Evolutionary conservation across 495 filamentous ascomycete genomes (phyloP).

Genomic region (Trichoderma asperelloides): DNA sequence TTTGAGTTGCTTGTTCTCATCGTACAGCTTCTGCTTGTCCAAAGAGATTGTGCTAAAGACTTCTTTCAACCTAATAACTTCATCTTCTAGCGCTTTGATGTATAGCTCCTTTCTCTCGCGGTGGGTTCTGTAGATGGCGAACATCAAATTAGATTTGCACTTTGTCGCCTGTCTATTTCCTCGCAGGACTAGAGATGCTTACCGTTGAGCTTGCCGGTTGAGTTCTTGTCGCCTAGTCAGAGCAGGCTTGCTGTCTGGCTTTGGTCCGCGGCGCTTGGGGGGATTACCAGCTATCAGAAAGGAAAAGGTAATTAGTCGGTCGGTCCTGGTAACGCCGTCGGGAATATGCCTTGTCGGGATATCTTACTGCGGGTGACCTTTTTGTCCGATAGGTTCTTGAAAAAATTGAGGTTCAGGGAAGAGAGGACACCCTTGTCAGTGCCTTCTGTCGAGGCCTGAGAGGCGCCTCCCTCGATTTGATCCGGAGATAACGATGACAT

Average conservation of each 20-base stretch:
- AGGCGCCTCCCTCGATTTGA: conserved; percentile 21
- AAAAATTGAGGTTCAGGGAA: conserved; percentile 45
- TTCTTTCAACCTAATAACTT: conserved; percentile 65
- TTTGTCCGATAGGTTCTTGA: conserved; percentile 54
- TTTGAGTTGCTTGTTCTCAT: conserved; percentile 73
- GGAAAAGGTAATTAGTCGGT: conserved; percentile 10
- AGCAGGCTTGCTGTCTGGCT: conserved; percentile 93
- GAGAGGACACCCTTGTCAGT: conserved; percentile 44
- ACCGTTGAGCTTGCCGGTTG: conserved; percentile 95
- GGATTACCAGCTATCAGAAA: conserved; percentile 61
- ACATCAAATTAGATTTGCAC: neutral
- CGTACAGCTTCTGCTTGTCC: conserved; percentile 55
- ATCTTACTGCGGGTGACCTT: conserved; percentile 47
- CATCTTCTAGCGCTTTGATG: conserved; percentile 85
- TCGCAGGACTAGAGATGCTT: conserved; percentile 16
- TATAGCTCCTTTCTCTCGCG: conserved; percentile 95
- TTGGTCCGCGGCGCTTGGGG: conserved; percentile 84
- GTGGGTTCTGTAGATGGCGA: conserved; percentile 55
- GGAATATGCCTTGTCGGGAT: neutral
- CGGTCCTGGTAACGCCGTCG: neutral
- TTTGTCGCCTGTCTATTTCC: neutral
- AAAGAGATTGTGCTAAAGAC: conserved; percentile 50
- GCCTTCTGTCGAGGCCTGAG: conserved; percentile 22
- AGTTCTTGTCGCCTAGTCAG: conserved; percentile 88
- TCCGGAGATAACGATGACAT: conserved; percentile 35